Conservation (phyloP, 768 basidiomycete species). For the Kondoa subrosea region DNA sequence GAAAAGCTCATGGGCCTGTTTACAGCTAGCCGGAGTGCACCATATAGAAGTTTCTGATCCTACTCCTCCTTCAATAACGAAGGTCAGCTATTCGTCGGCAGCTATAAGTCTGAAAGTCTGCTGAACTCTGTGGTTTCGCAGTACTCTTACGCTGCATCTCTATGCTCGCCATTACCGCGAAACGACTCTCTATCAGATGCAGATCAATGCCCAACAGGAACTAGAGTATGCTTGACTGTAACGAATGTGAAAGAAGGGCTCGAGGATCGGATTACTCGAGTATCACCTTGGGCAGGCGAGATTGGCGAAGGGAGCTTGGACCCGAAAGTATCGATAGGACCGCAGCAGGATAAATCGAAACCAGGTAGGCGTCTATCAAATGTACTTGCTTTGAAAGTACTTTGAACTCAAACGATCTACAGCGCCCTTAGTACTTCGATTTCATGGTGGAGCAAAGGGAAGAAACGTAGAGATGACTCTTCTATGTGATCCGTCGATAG, state of each 20-base stretch:
- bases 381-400: neutral
- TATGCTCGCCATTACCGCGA: slow-evolving; percentile 21
- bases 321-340: slow-evolving; percentile 22
- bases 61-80: slow-evolving; percentile 2
- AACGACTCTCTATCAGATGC: slow-evolving; percentile 9
- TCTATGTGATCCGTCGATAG: slow-evolving; percentile 12
- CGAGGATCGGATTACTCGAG: slow-evolving; percentile 43
- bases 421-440: slow-evolving; percentile 1
- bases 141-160: slow-evolving; percentile 21
- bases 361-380: slow-evolving; percentile 6
- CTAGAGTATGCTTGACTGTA: slow-evolving; percentile 56
- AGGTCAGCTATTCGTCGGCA: slow-evolving; percentile 2
- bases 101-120: neutral
- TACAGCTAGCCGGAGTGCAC: neutral
- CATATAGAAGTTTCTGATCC: neutral
- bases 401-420: neutral
- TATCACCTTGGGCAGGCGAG: slow-evolving; percentile 51
- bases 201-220: slow-evolving; percentile 30
- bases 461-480: slow-evolving; percentile 22
- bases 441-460: neutral
- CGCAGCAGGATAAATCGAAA: slow-evolving; percentile 2
- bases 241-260: slow-evolving; percentile 45
- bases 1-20: neutral
- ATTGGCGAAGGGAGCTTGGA: slow-evolving; percentile 21
- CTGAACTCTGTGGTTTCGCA: too few relatives aligned